phyloP scores from a whole-genome alignment of 208 protist genomes.

The Angomonas deanei region DNA sequence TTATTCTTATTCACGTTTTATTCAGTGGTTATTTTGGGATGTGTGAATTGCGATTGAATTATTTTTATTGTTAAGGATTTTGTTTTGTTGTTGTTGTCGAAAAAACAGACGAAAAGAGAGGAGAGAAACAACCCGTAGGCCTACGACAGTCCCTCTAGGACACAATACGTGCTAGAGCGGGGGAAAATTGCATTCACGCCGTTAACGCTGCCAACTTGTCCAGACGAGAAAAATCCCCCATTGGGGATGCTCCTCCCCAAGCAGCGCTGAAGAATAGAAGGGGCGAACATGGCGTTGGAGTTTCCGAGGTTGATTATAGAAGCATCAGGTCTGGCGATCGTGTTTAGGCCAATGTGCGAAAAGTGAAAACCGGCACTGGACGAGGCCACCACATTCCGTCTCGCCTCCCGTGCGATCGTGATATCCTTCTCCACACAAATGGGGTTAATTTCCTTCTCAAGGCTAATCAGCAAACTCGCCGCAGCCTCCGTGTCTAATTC shows the following conservation, averaged over 20 bases:
- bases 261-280: conserved; percentile 69
- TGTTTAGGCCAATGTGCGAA: conserved; percentile 77
- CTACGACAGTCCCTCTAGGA: conserved; percentile 67
- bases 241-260: conserved; percentile 58
- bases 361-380: conserved; percentile 72
- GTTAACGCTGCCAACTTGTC: conserved; percentile 61
- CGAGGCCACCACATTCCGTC: conserved; percentile 63
- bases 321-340: conserved; percentile 52
- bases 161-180: conserved; percentile 68
- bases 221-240: conserved; percentile 66
- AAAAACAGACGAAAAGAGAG: conserved; percentile 2
- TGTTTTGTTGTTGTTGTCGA: too few species aligned
- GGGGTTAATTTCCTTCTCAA: conserved; percentile 42
- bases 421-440: conserved; percentile 68
- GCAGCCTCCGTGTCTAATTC: conserved; percentile 78
- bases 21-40: too few species aligned
- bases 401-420: conserved; percentile 60
- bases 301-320: conserved; percentile 55
- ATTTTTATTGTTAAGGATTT: too few species aligned
- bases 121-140: background rate
- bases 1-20: too few species aligned
- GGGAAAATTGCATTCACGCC: conserved; percentile 47
- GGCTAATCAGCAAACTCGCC: conserved; percentile 50
- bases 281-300: conserved; percentile 44
- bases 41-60: too few species aligned